Evolutionary conservation across 73 alveolate species (phyloP).

Genomic region (Paramecium octaurelia): DNA sequence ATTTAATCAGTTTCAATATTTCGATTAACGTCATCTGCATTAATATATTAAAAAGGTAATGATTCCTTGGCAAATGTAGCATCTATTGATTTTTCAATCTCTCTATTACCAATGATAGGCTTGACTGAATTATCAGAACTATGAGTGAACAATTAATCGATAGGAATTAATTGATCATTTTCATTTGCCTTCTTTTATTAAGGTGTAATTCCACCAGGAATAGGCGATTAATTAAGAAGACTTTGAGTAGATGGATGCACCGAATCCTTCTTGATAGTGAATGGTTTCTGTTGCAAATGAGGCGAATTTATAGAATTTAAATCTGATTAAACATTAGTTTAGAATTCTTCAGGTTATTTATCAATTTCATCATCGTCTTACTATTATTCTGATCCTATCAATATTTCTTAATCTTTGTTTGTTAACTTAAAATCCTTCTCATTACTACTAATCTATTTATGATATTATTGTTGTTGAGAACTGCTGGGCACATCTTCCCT

Average conservation of each 20-base stretch:
- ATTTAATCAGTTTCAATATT: conserved; percentile 75
- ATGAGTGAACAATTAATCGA: conserved; percentile 89
- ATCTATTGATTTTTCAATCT: conserved; percentile 84
- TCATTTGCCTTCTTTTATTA: background rate
- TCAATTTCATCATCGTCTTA: conserved; percentile 63
- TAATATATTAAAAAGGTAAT: conserved; percentile 80
- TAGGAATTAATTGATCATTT: conserved; percentile 31
- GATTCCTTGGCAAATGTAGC: conserved; percentile 66
- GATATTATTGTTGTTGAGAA: conserved; percentile 32
- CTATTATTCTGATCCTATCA: conserved; percentile 75
- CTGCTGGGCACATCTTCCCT: conserved; percentile 56
- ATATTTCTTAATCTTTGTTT: conserved; percentile 65
- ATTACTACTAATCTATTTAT: conserved; percentile 43
- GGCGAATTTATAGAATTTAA: background rate
- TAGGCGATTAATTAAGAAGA: conserved; percentile 12
- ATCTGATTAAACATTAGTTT: background rate
- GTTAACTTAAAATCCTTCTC: conserved; percentile 69
- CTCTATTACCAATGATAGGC: conserved; percentile 97
- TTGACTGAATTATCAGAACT: conserved; percentile 92
- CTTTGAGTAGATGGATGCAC: background rate
- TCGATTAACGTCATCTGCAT: conserved; percentile 80
- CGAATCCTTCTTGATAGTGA: background rate
- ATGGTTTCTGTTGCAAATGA: background rate
- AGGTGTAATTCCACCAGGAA: conserved; percentile 30
- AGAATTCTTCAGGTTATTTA: background rate